Evolutionary conservation across 345 rosid genomes (phyloP).

Genomic region (Ceriops tagal): DNA sequence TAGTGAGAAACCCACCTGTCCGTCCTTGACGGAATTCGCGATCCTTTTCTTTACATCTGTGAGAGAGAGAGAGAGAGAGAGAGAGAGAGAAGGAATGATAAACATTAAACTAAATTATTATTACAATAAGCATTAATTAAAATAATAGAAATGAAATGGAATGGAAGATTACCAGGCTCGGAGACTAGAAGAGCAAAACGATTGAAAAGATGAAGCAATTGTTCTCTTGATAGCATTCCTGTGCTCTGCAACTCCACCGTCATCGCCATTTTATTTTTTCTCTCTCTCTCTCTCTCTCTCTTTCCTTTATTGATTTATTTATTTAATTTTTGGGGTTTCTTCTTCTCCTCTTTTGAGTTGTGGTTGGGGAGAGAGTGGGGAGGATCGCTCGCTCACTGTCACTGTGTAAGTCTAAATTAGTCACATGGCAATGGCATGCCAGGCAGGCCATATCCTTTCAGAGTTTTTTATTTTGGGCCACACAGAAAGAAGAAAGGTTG

Average conservation of each 20-base stretch:
- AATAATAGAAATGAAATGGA: background rate
- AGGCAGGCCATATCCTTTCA: too few species aligned
- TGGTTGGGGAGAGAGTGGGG: too few species aligned
- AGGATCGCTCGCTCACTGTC: too few species aligned
- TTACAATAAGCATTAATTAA: background rate
- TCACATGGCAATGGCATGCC: too few species aligned
- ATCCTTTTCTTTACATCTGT: conserved; percentile 77
- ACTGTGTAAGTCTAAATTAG: too few species aligned
- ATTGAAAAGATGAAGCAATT: conserved; percentile 61
- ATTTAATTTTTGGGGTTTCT: too few species aligned
- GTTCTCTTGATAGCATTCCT: conserved; percentile 61
- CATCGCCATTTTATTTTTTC: background rate
- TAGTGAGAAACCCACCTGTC: conserved; percentile 45
- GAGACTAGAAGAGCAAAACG: conserved; percentile 60
- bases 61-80: background rate
- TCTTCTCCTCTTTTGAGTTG: too few species aligned
- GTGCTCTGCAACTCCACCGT: conserved; percentile 34
- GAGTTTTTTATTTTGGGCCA: too few species aligned
- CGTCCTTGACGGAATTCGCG: conserved; percentile 68
- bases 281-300: too few species aligned
- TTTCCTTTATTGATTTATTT: background rate
- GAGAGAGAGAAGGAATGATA: too few species aligned
- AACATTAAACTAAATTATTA: too few species aligned
- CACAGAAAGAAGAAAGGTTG: too few species aligned
- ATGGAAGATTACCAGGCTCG: conserved; percentile 46